phyloP scores from a whole-genome alignment of 2,329 filamentous ascomycete species.

The Trichoderma atrobrunneum region DNA sequence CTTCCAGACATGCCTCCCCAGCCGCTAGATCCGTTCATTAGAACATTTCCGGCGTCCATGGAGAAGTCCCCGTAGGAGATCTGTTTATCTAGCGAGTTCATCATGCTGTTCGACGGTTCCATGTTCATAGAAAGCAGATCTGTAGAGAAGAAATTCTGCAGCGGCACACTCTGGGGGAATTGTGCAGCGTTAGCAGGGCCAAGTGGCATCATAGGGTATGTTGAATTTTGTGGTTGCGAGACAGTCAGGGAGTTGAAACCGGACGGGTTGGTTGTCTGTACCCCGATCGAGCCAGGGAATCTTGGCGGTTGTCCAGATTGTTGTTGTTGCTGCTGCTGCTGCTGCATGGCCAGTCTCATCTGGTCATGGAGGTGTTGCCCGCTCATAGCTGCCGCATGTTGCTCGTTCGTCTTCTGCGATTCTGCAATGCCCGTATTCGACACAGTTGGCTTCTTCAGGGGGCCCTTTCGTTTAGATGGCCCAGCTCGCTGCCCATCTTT shows the following conservation, averaged over 20 bases:
- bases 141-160: slow-evolving; percentile 45
- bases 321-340: slow-evolving; percentile 23
- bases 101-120: slow-evolving; percentile 48
- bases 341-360: slow-evolving; percentile 19
- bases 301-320: slow-evolving; percentile 31
- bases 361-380: slow-evolving; percentile 1
- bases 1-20: slow-evolving; percentile 44
- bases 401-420: slow-evolving; percentile 5
- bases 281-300: slow-evolving; percentile 42
- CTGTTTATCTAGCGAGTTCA: slow-evolving; percentile 72
- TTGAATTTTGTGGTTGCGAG: slow-evolving; percentile 40
- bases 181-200: slow-evolving; percentile 46
- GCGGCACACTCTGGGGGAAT: slow-evolving; percentile 39
- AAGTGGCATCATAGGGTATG: slow-evolving; percentile 51
- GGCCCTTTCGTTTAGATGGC: slow-evolving; percentile 36
- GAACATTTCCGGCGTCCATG: slow-evolving; percentile 45
- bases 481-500: slow-evolving; percentile 26
- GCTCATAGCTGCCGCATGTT: not conserved
- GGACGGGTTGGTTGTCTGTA: slow-evolving; percentile 40
- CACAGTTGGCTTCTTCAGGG: slow-evolving; percentile 36
- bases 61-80: slow-evolving; percentile 73
- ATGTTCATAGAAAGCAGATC: slow-evolving; percentile 55
- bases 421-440: slow-evolving; percentile 3
- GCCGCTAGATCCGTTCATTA: slow-evolving; percentile 40
- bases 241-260: slow-evolving; percentile 42